Evolutionary conservation across 495 filamentous ascomycete species (phyloP), one percentile per base, ranked within the genome.

Genomic region (Pseudotulostoma volvatum): DNA sequence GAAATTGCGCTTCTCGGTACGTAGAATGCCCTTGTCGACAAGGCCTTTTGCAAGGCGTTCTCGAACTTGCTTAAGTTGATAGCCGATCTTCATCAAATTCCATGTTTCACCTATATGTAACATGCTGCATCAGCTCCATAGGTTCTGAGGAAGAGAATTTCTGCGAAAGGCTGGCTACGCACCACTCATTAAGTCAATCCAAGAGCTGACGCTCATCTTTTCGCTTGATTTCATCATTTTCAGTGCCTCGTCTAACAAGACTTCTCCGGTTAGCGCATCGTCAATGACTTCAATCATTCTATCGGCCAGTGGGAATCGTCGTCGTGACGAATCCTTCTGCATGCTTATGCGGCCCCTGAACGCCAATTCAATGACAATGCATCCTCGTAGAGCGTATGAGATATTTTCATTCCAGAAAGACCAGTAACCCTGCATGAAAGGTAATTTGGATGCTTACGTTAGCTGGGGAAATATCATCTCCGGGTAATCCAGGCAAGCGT

Each of bases 391-490:
- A 41, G 90, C 90, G 59, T 97, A 97, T 19, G 86, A 94, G 42
- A 97, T 97, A 60, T 97, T 96, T 60, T 97, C 90, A 56, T 97
- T 97, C 90, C 90, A 97, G 63, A 96, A 96, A 5, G 92, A 96
- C 43, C 96, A 76, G 59, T 96, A 94, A 45, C 90, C 90, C 84
- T 93, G 50, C 44, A 36, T 21, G 37, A 41, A 19, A 34, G 41
- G 37, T 31, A 31, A 9, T 5, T 15, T 34, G 32, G 19, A 31
- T 15, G 3, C 4, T 2, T 16, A 18, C 9, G 11, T 7, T 21
- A 15, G n/a, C 37, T 20, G 39, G 20, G 36, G 31, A 8, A 30
- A 39, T 5, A 37, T 47, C 50, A 46, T 35, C n/a, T n/a, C n/a
- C n/a, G n/a, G n/a, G n/a, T n/a, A n/a, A n/a, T n/a, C n/a, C n/a